phyloP scores from a whole-genome alignment of 768 basidiomycete genomes.

The Collybia sordida region DNA sequence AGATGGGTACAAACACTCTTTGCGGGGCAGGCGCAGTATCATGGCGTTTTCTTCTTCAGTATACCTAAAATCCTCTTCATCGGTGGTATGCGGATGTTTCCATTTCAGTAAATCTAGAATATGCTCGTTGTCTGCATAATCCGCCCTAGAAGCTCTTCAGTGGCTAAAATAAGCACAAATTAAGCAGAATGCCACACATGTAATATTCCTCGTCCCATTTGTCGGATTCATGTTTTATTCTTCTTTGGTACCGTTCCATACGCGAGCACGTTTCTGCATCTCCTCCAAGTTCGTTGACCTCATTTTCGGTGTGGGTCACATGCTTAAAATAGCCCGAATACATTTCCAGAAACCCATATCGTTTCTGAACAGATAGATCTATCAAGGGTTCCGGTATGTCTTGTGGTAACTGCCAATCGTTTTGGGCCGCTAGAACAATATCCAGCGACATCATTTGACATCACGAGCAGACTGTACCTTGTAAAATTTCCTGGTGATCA shows the following conservation, averaged over 20 bases:
- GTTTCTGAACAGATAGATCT: conserved; percentile 41
- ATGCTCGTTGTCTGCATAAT: conserved; percentile 74
- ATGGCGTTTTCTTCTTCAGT: conserved; percentile 70
- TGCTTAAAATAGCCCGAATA: conserved; percentile 77
- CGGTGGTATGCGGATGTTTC: conserved; percentile 52
- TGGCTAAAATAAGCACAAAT: neutral
- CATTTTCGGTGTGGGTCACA: conserved; percentile 73
- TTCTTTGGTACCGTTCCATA: conserved; percentile 50
- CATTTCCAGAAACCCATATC: conserved; percentile 77
- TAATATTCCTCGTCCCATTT: conserved; percentile 88
- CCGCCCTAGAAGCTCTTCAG: conserved; percentile 53
- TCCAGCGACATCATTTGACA: neutral
- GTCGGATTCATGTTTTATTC: conserved; percentile 63
- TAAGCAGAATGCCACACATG: conserved; percentile 47
- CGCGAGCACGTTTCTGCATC: conserved; percentile 58
- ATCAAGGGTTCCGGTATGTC: conserved; percentile 44
- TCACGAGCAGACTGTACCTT: conserved; percentile 38
- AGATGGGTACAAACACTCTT: conserved; percentile 43
- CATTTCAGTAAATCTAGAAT: conserved; percentile 71
- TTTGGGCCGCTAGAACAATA: conserved; percentile 56
- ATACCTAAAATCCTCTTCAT: conserved; percentile 44
- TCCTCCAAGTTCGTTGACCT: conserved; percentile 75
- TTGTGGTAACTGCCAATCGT: conserved; percentile 81
- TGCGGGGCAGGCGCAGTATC: conserved; percentile 59
- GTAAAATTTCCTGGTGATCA: conserved; percentile 56